These are phyloP conservation scores for Aspergillus persii DNA, from an alignment of 2,329 filamentous ascomycete species.

Conservation along the genomic window DNA sequence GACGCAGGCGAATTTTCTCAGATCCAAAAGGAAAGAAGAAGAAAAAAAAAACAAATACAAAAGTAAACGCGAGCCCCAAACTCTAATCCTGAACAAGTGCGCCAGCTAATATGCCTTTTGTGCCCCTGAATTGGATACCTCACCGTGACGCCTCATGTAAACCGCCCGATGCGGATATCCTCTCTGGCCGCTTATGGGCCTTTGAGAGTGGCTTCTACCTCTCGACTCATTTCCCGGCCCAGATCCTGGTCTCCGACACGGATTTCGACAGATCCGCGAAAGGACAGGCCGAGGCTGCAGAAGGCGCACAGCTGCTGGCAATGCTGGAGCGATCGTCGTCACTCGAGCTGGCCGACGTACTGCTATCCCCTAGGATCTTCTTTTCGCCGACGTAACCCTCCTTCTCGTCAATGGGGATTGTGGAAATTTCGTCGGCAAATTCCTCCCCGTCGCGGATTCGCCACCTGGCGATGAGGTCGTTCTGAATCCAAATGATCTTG, in stretches of 20 bases:
- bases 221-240: constrained; percentile 17
- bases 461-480: constrained; percentile 82
- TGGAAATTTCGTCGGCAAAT: constrained; percentile 45
- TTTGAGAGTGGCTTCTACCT: background rate
- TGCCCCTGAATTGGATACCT: background rate
- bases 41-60: background rate
- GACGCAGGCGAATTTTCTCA: background rate
- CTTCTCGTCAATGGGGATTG: constrained; percentile 50
- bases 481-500: constrained; percentile 86
- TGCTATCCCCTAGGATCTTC: constrained; percentile 47
- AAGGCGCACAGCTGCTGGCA: constrained; percentile 21
- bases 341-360: constrained; percentile 23
- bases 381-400: constrained; percentile 66
- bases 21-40: background rate
- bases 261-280: constrained; percentile 28
- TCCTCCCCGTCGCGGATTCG: constrained; percentile 70
- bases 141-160: background rate
- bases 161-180: background rate
- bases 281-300: constrained; percentile 25
- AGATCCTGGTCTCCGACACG: constrained; percentile 31
- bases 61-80: background rate
- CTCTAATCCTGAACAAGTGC: constrained; percentile 1
- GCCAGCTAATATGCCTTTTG: constrained; percentile 5
- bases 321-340: constrained; percentile 33
- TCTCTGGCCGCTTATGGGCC: background rate